phyloP scores from a whole-genome alignment of 1,139 yeast genomes.

The Lodderomyces beijingensis region DNA sequence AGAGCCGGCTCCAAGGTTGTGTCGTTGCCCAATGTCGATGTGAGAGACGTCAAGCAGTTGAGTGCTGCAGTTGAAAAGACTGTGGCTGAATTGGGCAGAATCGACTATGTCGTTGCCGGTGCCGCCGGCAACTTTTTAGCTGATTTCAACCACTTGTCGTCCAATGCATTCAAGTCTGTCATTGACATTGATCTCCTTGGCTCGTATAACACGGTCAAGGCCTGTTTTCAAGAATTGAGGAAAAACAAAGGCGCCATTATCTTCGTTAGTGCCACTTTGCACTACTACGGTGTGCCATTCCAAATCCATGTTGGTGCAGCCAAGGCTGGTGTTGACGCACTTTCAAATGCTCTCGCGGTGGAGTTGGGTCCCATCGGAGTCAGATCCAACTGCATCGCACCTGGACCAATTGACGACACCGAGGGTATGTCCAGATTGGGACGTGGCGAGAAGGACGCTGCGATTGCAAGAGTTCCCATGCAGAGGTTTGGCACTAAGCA shows the following conservation, averaged over 20 bases:
- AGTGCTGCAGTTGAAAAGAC: slow-evolving; percentile 60
- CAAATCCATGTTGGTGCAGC: slow-evolving; percentile 91
- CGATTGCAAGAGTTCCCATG: slow-evolving; percentile 51
- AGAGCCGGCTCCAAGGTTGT: slow-evolving; percentile 61
- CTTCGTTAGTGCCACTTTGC: slow-evolving; percentile 83
- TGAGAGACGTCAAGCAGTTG: slow-evolving; percentile 59
- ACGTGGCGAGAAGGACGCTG: slow-evolving; percentile 12
- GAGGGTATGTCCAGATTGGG: slow-evolving; percentile 68
- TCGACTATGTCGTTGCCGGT: slow-evolving; percentile 86
- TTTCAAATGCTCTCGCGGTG: slow-evolving; percentile 76
- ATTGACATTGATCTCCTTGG: slow-evolving; percentile 82
- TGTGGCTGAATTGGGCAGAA: slow-evolving; percentile 60
- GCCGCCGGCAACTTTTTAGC: slow-evolving; percentile 93
- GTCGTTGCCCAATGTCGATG: slow-evolving; percentile 71
- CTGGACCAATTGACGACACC: slow-evolving; percentile 78
- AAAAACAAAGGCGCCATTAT: slow-evolving; percentile 67
- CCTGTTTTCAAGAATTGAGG: slow-evolving; percentile 61
- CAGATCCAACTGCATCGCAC: slow-evolving; percentile 77
- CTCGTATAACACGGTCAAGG: slow-evolving; percentile 82
- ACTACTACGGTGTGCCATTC: slow-evolving; percentile 81
- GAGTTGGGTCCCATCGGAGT: slow-evolving; percentile 88
- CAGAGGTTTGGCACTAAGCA: slow-evolving; percentile 67
- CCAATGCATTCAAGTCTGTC: slow-evolving; percentile 85
- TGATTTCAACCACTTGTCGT: slow-evolving; percentile 70
- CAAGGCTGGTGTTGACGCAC: slow-evolving; percentile 88